Evolutionary conservation across 768 basidiomycete genomes (phyloP), one percentile per base, ranked within the genome.

Genomic region (Dacryopinax primogenitus): DNA sequence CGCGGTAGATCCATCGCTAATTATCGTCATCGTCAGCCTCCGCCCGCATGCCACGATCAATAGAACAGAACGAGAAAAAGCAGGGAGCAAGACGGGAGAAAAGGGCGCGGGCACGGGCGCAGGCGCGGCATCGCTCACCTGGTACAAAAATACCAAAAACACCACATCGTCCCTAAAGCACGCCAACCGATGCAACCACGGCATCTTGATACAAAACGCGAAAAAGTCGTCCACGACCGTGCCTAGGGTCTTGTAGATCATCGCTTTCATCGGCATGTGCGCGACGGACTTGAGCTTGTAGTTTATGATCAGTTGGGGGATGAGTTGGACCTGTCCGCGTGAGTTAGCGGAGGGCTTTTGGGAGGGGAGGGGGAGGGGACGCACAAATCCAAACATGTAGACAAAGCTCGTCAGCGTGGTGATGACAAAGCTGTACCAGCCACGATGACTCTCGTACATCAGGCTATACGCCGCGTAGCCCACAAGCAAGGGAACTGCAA

Each of bases 231-330:
- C 94, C 47, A 94, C 88, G 61, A 90, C 88, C 0, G 87, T 90
- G 47, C 90, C 88, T 66, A 95, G 79, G 1, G 89, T 86, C 78
- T 95, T 96, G 81, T 92, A 95, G 69, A 93, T 86, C 90, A 98
- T 92, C 2, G 94, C 89, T 74, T 94, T 96, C 87, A 96, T 94
- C 21, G 94, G 94, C 87, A 98, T 92, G 74, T 98, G 95, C 47
- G 95, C 88, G 35, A 96, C 93, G 74, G 87, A 86, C 87, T 93
- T 93, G 66, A 98, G 82, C 76, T 95, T 95, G 78, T 94, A 96
- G 77, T 96, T 96, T 79, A 97, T 94, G 72, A 97, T 95, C 65
- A 92, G 77, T 74, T 91, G 88, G 35, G 88, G 89, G 62, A 91
- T 77, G 33, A 92, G 81, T 79, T 92, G 90, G 62, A 87, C 90